These are phyloP conservation scores for Blastobotrys apis DNA, from an alignment of 1,139 yeast species.

Conservation along the genomic window DNA sequence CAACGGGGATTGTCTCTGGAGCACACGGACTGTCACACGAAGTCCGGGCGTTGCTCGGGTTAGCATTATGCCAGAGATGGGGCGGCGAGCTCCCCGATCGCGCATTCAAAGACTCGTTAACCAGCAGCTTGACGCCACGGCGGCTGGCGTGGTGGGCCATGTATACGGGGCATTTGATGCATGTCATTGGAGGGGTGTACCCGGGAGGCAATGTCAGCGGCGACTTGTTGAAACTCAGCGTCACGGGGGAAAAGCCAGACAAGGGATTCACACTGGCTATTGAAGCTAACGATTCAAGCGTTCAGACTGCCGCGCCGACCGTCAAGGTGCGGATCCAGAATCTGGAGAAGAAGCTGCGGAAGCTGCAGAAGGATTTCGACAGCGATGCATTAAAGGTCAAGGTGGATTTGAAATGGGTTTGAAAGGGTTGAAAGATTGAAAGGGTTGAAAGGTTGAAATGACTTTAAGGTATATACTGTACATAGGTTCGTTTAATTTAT, in stretches of 20 bases:
- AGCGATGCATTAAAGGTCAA: conserved; percentile 19
- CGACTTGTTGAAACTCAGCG: conserved; percentile 38
- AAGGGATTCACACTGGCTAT: conserved; percentile 28
- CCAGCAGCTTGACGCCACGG: conserved; percentile 33
- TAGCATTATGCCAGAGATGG: conserved; percentile 70
- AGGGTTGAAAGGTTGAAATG: neutral
- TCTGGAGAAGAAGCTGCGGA: conserved; percentile 31
- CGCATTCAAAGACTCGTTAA: conserved; percentile 40
- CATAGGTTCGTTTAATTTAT: no score
- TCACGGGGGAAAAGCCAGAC: conserved; percentile 19
- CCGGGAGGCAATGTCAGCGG: conserved; percentile 70
- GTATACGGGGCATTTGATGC: conserved; percentile 63
- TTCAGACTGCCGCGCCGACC: conserved; percentile 30
- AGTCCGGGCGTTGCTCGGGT: conserved; percentile 59
- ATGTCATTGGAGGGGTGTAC: conserved; percentile 66
- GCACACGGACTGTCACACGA: conserved; percentile 66
- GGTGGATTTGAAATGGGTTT: conserved; percentile 27
- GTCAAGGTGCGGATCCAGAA: conserved; percentile 28
- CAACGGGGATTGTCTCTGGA: conserved; percentile 64
- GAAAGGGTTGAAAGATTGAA: neutral
- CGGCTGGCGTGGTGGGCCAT: conserved; percentile 56
- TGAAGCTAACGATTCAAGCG: conserved; percentile 23
- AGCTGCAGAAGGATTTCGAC: conserved; percentile 30
- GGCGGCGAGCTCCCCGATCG: conserved; percentile 63
- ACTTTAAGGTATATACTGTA: no score